Base-by-base conservation (phyloP, 2,329 filamentous ascomycete genomes). In the Diaporthe ampelina region DNA sequence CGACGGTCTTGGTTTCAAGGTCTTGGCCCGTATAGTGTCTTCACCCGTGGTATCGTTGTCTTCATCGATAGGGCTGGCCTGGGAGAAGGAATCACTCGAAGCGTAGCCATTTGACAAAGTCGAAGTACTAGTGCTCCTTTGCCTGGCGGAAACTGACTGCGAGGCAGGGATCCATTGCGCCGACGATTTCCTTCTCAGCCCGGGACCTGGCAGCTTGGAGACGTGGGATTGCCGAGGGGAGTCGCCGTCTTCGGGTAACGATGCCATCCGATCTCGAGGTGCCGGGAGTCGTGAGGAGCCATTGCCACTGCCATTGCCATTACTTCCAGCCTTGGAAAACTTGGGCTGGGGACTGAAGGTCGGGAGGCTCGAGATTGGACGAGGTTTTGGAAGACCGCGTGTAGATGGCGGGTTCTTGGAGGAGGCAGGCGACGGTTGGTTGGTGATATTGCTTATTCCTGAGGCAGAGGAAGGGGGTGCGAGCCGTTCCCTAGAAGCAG, bases 1-100 rank as follows among this genome's bases (percentile, higher is more conserved):
- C 0, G 94, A 95, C 69, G 89, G 86, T 70, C 84, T 80, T 1
- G 84, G 80, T 43, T 82, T 78, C 37, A 76, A 73, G 50, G 70
- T 45, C 35, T 73, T 37, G 61, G 72, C 48, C 21, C 65, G 32
- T 43, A 40, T 35, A 2, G 58, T 67, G 3, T 70, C 73, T 8
- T 73, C 48, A 7, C 57, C 72, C 1, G 50, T 9, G 26, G n/a
- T 35, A 40, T 37, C 32, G 32, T 68, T 54, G n/a, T 68, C 48
- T n/a, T 74, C 74, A 15, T 70, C 72, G 37, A 61, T 59, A 7
- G 74, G 61, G 52, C 63, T 73, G 45, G 43, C 29, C n/a, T 61
- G 74, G 15, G 74, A 72, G 15, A 61, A 48, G 2, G 71, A 70
- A 35, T 73, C 73, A 52, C 29, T 56, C 10, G 67, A 68, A 17